A percentile compares a stretch with the other conserved stretches of the same genome.
Conservation (phyloP, 441 rosid genomes). For the Eruca vesicaria region DNA sequence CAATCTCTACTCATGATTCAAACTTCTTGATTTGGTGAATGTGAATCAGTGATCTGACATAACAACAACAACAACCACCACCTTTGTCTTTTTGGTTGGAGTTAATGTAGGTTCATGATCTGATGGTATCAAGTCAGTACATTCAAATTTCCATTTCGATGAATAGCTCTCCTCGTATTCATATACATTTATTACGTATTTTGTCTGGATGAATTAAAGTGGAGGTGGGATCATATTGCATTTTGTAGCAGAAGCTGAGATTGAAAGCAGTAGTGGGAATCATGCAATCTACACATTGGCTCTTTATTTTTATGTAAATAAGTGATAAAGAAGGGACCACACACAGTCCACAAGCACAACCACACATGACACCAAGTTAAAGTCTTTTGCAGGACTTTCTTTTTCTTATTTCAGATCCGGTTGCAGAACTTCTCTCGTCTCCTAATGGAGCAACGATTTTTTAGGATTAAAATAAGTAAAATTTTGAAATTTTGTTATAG, state of each 20-base stretch:
- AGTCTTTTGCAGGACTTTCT: constrained; percentile 36
- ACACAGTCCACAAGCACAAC: constrained; percentile 32
- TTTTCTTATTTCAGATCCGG: too few species aligned
- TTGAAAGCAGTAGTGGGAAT: constrained; percentile 33
- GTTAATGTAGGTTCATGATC: constrained; percentile 33
- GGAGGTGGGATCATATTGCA: constrained; percentile 33
- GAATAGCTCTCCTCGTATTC: constrained; percentile 38
- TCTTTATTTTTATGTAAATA: not conserved
- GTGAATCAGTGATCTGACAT: constrained; percentile 33
- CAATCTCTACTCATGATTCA: constrained; percentile 17
- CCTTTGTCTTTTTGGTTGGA: constrained; percentile 24
- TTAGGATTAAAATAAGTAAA: not conserved
- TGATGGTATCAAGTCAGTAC: constrained; percentile 37
- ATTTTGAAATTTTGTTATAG: not conserved
- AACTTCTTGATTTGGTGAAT: constrained; percentile 25
- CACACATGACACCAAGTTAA: constrained; percentile 38
- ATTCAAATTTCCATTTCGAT: constrained; percentile 18
- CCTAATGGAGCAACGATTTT: constrained; percentile 39
- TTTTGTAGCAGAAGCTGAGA: constrained; percentile 5
- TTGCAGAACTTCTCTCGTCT: constrained; percentile 40
- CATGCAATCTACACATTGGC: constrained; percentile 37
- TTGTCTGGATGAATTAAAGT: constrained; percentile 25
- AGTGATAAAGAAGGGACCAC: constrained; percentile 25
- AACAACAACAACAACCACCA: constrained; percentile 24
- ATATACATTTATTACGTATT: constrained; percentile 22